A percentile compares a stretch with the other conserved stretches of the same genome.
phyloP scores from a whole-genome alignment of 306 rosid genomes.

The apple (Malus domestica) region ASM211411v1 NC_041799.1:11316001-11316500 shows the following conservation, averaged over 20 bases:
- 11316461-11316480: not conserved
- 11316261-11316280: not conserved
- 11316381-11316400: not conserved
- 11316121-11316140: not conserved
- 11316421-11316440: not conserved
- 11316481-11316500: not conserved
- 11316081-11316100: too few relatives aligned
- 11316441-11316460: not conserved
- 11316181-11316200: not conserved
- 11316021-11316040: too few relatives aligned
- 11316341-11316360: not conserved
- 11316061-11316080: too few relatives aligned
- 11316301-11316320: not conserved
- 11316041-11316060: too few relatives aligned
- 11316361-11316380: not conserved
- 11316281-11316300: not conserved
- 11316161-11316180: too few relatives aligned
- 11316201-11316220: not conserved
- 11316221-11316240: not conserved
- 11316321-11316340: not conserved
- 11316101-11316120: too few relatives aligned
- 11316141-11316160: too few relatives aligned
- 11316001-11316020: too few relatives aligned
- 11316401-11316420: not conserved
- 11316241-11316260: not conserved